Conservation (phyloP, 2,329 filamentous ascomycete genomes). For the Sclerotinia borealis region DNA sequence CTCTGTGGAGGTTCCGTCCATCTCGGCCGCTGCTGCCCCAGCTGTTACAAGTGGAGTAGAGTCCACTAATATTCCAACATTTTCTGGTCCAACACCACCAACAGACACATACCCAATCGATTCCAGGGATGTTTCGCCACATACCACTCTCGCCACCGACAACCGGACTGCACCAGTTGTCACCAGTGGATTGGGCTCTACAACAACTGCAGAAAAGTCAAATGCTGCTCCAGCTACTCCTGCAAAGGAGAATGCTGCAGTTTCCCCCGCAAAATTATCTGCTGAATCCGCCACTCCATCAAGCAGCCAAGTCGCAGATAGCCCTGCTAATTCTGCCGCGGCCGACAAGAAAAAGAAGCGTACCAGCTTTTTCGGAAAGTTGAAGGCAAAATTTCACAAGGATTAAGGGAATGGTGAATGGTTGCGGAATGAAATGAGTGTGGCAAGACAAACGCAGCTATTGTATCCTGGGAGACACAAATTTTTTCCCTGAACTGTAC, state of each 20-base stretch:
- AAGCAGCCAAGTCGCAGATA: constrained; percentile 26
- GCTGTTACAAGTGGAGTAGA: background rate
- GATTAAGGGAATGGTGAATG: constrained; percentile 20
- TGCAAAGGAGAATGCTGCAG: constrained; percentile 18
- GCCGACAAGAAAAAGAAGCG: constrained; percentile 35
- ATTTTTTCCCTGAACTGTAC: constrained; percentile 14
- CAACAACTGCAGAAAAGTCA: constrained; percentile 19
- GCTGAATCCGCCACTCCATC: constrained; percentile 23
- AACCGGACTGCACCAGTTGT: constrained; percentile 22
- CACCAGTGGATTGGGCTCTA: constrained; percentile 24
- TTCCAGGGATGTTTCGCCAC: constrained; percentile 29
- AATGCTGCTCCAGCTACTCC: constrained; percentile 18
- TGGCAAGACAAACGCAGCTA: constrained; percentile 2
- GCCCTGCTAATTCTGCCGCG: constrained; percentile 20
- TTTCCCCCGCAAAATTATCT: constrained; percentile 22
- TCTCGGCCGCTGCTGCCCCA: background rate
- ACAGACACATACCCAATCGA: background rate
- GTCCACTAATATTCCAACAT: background rate
- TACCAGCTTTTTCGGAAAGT: constrained; percentile 35
- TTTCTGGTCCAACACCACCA: background rate
- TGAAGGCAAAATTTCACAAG: constrained; percentile 47
- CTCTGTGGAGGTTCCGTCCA: background rate
- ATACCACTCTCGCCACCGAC: constrained; percentile 17
- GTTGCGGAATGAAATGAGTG: background rate
- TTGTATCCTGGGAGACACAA: constrained; percentile 5